Evolutionary conservation across 2,329 filamentous ascomycete species (phyloP).

Genomic region (Chaetomium strumarium): DNA sequence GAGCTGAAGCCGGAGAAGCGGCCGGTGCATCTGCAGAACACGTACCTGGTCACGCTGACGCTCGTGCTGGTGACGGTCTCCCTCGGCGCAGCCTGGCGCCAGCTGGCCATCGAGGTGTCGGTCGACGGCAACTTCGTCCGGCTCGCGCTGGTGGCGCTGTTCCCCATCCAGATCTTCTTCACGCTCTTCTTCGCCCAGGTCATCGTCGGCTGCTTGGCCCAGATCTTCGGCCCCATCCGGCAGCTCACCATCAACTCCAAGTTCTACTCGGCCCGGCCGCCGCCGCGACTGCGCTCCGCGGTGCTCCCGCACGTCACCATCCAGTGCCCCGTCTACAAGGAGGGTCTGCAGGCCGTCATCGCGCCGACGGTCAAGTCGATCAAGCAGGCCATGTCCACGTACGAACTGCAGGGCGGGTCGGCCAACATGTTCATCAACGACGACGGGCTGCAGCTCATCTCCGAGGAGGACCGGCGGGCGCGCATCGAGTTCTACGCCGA

Average conservation of each 20-base stretch:
- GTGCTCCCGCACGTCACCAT: conserved; percentile 70
- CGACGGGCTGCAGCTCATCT: conserved; percentile 64
- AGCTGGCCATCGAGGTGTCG: conserved; percentile 61
- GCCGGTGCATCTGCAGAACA: conserved; percentile 64
- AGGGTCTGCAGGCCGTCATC: conserved; percentile 70
- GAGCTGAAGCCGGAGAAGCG: conserved; percentile 59
- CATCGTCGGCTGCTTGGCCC: conserved; percentile 67
- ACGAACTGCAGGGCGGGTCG: conserved; percentile 71
- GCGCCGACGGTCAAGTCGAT: conserved; percentile 70
- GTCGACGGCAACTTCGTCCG: conserved; percentile 59
- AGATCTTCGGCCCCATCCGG: conserved; percentile 68
- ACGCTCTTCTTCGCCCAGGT: conserved; percentile 77
- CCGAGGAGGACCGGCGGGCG: conserved; percentile 54
- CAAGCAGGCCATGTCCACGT: conserved; percentile 71
- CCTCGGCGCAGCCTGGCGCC: conserved; percentile 63
- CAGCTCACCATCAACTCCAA: conserved; percentile 72
- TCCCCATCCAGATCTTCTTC: conserved; percentile 72
- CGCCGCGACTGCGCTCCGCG: conserved; percentile 51
- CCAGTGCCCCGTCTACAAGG: conserved; percentile 85
- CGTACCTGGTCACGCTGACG: conserved; percentile 61
- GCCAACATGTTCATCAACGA: conserved; percentile 75
- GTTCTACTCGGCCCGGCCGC: conserved; percentile 71
- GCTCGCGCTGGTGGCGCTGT: conserved; percentile 58
- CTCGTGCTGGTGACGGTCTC: conserved; percentile 59
- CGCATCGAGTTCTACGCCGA: conserved; percentile 64